These are phyloP conservation scores for Pseudogymnoascus sp. DNA, from an alignment of 2,329 filamentous ascomycete species.

Conservation along the genomic window DNA sequence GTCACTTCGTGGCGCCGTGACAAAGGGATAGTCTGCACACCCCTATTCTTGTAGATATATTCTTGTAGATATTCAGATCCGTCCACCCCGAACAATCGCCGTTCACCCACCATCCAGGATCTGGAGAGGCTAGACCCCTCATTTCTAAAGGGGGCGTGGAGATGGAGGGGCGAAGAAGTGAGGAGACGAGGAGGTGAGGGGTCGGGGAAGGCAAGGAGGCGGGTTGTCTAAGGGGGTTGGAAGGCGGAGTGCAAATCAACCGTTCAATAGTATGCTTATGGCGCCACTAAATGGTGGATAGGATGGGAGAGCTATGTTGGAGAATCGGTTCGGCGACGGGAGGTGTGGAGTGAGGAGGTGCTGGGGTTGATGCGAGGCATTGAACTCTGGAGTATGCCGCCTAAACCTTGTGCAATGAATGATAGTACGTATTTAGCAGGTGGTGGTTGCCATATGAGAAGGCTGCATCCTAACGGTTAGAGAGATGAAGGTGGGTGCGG, in stretches of 20 bases:
- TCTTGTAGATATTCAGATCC: background rate
- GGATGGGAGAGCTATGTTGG: background rate
- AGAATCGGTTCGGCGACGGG: background rate
- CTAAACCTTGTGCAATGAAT: background rate
- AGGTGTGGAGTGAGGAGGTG: background rate
- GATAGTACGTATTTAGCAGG: background rate
- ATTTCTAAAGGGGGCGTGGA: background rate
- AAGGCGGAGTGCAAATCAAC: background rate
- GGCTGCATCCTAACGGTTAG: conserved; percentile 2
- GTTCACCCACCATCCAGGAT: background rate
- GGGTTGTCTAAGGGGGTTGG: background rate
- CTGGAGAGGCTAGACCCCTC: background rate
- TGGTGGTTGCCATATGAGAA: background rate
- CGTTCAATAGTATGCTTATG: background rate
- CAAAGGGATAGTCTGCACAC: background rate
- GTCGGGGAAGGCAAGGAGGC: background rate
- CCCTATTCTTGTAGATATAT: background rate
- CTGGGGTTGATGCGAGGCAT: background rate
- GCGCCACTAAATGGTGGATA: background rate
- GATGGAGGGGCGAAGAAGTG: background rate
- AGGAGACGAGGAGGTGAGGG: background rate
- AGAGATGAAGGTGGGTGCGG: background rate
- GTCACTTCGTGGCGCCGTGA: background rate
- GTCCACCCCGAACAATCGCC: background rate
- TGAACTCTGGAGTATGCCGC: background rate